Conservation (phyloP, 2,329 filamentous ascomycete species). For the Arthrobotrys entomopaga region DNA sequence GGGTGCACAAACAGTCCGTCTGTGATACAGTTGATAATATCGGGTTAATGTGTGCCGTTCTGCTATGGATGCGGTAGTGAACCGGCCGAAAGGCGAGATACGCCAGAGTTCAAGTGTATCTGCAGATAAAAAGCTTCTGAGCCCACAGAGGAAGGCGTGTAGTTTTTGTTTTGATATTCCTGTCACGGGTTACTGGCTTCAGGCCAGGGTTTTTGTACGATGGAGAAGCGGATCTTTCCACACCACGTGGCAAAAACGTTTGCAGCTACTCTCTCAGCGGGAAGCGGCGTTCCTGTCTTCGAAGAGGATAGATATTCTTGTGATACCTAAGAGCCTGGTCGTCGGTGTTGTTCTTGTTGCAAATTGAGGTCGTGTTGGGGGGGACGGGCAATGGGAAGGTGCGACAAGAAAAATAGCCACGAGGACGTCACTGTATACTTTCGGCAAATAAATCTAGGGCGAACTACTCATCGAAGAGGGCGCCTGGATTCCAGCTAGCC, state of each 20-base stretch:
- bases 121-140: background rate
- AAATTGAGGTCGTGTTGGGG: slow-evolving; percentile 30
- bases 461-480: background rate
- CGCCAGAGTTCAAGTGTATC: slow-evolving; percentile 43
- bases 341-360: slow-evolving; percentile 55
- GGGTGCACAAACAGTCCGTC: background rate
- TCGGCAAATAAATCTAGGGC: slow-evolving; percentile 20
- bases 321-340: slow-evolving; percentile 30
- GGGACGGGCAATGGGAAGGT: slow-evolving; percentile 38
- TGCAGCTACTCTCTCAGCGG: slow-evolving; percentile 35
- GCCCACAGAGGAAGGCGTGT: background rate
- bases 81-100: slow-evolving; percentile 28
- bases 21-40: slow-evolving; percentile 4
- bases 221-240: background rate
- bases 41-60: background rate
- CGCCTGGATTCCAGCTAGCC: slow-evolving; percentile 1
- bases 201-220: too few relatives aligned
- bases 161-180: too few relatives aligned
- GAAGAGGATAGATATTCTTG: slow-evolving; percentile 3
- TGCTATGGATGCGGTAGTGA: background rate
- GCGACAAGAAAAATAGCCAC: slow-evolving; percentile 33
- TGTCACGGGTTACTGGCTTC: too few relatives aligned
- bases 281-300: slow-evolving; percentile 11
- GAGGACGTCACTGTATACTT: slow-evolving; percentile 4
- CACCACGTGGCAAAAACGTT: slow-evolving; percentile 54